A percentile compares a stretch with the other conserved stretches of the same genome.
These are phyloP conservation scores for Penicillium occitanis DNA, from an alignment of 2,329 filamentous ascomycete genomes.

Conservation along the genomic window DNA sequence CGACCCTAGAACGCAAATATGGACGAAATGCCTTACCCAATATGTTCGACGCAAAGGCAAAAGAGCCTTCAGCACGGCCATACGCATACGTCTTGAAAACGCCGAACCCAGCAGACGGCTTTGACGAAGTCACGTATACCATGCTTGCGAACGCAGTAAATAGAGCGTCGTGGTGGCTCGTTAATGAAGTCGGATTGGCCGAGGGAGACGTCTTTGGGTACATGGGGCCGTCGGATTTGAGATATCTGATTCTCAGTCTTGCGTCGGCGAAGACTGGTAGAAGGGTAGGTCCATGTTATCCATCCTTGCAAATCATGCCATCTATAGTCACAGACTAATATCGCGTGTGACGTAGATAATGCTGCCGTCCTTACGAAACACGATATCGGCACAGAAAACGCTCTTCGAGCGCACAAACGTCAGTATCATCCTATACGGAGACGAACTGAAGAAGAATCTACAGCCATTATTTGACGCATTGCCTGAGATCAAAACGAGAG, in stretches of 20 bases:
- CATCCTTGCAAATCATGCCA: too few relatives aligned
- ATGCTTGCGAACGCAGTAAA: constrained; percentile 21
- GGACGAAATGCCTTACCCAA: constrained; percentile 16
- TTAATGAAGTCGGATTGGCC: constrained; percentile 11
- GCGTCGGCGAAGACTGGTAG: constrained; percentile 22
- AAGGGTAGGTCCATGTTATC: constrained; percentile 1
- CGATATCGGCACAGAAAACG: constrained; percentile 18
- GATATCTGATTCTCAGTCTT: constrained; percentile 18
- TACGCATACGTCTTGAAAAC: constrained; percentile 20
- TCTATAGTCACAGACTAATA: background rate
- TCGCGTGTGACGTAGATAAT: constrained; percentile 7
- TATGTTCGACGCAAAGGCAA: constrained; percentile 20
- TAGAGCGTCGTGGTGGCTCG: constrained; percentile 21
- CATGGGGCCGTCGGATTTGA: constrained; percentile 20
- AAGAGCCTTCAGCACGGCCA: constrained; percentile 8
- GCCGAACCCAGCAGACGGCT: constrained; percentile 18
- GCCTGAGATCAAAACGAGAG: background rate
- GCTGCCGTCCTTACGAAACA: constrained; percentile 21
- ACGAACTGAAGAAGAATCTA: constrained; percentile 19
- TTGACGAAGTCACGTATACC: constrained; percentile 15
- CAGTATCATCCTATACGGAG: constrained; percentile 16
- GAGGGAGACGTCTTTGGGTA: constrained; percentile 21
- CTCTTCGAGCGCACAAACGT: constrained; percentile 20
- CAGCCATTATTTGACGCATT: constrained; percentile 17
- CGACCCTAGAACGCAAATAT: constrained; percentile 16